Conservation (phyloP, 1,284 basidiomycete genomes). For the Ceratobasidium sp. region DNA sequence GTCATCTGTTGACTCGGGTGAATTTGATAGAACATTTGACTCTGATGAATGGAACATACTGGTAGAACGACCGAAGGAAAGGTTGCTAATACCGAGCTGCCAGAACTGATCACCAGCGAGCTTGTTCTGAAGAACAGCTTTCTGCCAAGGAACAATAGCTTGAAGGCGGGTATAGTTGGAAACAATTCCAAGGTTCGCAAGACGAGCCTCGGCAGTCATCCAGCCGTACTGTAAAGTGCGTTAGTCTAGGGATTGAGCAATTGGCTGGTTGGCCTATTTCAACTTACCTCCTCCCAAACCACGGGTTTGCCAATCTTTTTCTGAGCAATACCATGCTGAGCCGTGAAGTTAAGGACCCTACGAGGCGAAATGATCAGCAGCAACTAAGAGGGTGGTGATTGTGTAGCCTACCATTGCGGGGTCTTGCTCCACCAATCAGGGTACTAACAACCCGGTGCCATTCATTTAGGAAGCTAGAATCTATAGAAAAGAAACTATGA, state of each 20-base stretch:
- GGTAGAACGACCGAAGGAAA: constrained; percentile 44
- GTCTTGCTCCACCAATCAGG: constrained; percentile 44
- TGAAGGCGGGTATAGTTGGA: constrained; percentile 44
- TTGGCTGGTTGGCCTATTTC: background rate
- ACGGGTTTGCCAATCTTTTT: constrained; percentile 45
- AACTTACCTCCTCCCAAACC: constrained; percentile 44
- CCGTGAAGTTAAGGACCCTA: constrained; percentile 42
- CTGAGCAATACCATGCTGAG: constrained; percentile 41
- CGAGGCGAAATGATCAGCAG: background rate
- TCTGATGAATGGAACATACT: constrained; percentile 20
- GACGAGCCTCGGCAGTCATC: constrained; percentile 43
- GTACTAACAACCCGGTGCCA: constrained; percentile 18
- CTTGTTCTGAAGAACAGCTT: constrained; percentile 38
- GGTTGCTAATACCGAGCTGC: constrained; percentile 44
- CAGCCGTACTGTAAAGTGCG: constrained; percentile 43
- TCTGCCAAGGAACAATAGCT: constrained; percentile 44
- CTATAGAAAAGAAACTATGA: background rate
- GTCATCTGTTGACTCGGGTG: constrained; percentile 34
- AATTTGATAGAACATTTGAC: background rate
- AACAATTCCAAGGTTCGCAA: constrained; percentile 41
- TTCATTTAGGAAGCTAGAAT: background rate
- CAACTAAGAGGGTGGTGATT: background rate
- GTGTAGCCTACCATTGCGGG: constrained; percentile 34
- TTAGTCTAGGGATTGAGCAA: background rate
- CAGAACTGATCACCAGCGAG: constrained; percentile 45